A percentile compares a stretch with the other conserved stretches of the same genome.
Conservation (phyloP, 2,329 filamentous ascomycete species). For the Aphanocladium album region DNA sequence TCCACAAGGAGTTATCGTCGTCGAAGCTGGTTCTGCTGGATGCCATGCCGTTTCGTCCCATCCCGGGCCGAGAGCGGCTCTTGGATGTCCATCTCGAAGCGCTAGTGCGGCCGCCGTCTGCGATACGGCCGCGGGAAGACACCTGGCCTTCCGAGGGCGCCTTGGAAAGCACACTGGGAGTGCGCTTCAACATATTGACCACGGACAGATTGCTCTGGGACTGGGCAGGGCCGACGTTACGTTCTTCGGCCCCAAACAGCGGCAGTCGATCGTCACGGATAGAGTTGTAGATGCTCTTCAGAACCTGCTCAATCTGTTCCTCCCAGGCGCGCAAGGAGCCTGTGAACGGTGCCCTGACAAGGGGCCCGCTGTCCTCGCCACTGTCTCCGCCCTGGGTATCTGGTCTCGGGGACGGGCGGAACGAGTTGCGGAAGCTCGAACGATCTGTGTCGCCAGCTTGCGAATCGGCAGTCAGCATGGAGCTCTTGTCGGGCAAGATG, state of each 20-base stretch:
- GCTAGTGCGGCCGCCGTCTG: constrained; percentile 48
- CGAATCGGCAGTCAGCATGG: constrained; percentile 29
- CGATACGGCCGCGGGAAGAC: constrained; percentile 64
- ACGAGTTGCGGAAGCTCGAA: constrained; percentile 42
- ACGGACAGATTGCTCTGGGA: constrained; percentile 65
- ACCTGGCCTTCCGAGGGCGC: constrained; percentile 76
- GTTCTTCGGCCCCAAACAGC: constrained; percentile 63
- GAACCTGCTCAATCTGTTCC: constrained; percentile 77
- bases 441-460: constrained; percentile 33
- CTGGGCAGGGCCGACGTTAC: constrained; percentile 29
- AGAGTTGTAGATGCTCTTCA: constrained; percentile 87
- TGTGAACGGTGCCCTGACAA: constrained; percentile 72
- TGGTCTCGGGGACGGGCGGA: constrained; percentile 44
- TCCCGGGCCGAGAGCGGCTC: constrained; percentile 70
- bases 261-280: constrained; percentile 86
- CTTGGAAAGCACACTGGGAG: constrained; percentile 88
- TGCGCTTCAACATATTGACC: constrained; percentile 73
- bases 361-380: constrained; percentile 61
- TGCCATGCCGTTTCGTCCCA: constrained; percentile 74
- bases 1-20: constrained; percentile 85
- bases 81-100: constrained; percentile 78
- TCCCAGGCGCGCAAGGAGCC: constrained; percentile 80
- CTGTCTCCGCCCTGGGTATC: constrained; percentile 37
- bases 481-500: constrained; percentile 43
- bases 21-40: constrained; percentile 94